These are phyloP conservation scores for Lepidopterella palustris DNA, from an alignment of 495 filamentous ascomycete genomes.

Conservation along the genomic window DNA sequence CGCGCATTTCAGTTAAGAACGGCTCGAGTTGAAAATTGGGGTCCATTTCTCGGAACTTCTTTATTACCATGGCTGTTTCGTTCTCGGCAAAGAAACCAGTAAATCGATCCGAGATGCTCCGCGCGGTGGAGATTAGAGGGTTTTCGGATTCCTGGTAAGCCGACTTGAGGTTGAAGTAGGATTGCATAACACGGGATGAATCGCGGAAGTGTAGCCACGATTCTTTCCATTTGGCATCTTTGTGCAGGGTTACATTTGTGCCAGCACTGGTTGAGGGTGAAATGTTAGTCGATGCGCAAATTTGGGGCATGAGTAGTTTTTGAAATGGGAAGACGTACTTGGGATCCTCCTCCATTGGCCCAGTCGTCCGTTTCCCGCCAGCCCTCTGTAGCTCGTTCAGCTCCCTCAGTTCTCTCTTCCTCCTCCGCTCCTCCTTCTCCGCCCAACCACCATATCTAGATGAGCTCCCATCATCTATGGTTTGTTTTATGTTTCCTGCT, in stretches of 20 bases:
- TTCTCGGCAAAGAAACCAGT: conserved; percentile 98
- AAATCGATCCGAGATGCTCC: conserved; percentile 85
- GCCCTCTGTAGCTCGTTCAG: conserved; percentile 51
- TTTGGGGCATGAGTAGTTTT: not conserved
- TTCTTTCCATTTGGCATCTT: conserved; percentile 93
- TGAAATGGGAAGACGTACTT: conserved; percentile 53
- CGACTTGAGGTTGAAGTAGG: conserved; percentile 72
- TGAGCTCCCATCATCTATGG: conserved; percentile 94
- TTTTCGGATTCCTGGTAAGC: conserved; percentile 95
- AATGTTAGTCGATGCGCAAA: no score
- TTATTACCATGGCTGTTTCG: conserved; percentile 93
- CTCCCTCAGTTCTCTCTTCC: conserved; percentile 66
- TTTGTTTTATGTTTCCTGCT: no score
- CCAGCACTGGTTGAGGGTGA: no score
- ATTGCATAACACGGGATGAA: conserved; percentile 79
- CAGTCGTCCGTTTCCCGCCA: conserved; percentile 40
- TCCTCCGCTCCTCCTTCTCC: conserved; percentile 87
- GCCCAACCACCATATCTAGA: conserved; percentile 93
- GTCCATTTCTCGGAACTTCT: conserved; percentile 95
- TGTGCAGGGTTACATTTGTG: conserved; percentile 89
- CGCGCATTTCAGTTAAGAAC: conserved; percentile 88
- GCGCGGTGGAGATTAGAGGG: conserved; percentile 84
- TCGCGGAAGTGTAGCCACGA: conserved; percentile 91
- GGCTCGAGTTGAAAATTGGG: conserved; percentile 90
- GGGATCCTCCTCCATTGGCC: conserved; percentile 71